Percentiles rank a stretch among this genome's conserved stretches.
Conservation (phyloP, 2,329 filamentous ascomycete genomes). For the Sporothrix brasiliensis region DNA sequence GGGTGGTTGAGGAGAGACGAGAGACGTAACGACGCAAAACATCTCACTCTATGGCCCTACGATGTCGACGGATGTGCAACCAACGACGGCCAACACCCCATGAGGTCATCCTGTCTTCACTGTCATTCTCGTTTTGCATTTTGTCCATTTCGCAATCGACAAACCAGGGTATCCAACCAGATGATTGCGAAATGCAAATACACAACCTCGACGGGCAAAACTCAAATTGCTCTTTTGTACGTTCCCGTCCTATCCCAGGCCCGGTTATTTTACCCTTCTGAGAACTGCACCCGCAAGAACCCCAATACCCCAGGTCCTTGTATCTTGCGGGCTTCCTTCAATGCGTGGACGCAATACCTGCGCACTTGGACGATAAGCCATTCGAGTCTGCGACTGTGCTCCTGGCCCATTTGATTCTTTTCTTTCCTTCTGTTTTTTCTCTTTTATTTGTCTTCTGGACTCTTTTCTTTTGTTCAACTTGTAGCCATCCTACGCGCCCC, state of each 20-base stretch:
- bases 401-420: constrained; percentile 8
- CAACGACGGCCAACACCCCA: constrained; percentile 1
- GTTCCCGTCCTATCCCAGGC: not conserved
- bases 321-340: not conserved
- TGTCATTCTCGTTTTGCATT: not conserved
- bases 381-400: not conserved
- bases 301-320: not conserved
- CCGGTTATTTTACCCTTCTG: not conserved
- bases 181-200: not conserved
- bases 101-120: not conserved
- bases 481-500: not conserved
- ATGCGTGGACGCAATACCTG: constrained; percentile 17
- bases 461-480: not conserved
- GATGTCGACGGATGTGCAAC: constrained; percentile 15
- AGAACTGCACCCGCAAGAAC: not conserved
- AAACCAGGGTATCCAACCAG: not conserved
- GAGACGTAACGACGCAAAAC: not conserved
- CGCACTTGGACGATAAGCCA: constrained; percentile 1
- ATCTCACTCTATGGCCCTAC: not conserved
- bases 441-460: not conserved
- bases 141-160: not conserved
- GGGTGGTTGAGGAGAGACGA: not conserved
- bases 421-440: constrained; percentile 9
- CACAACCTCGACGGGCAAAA: not conserved
- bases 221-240: constrained; percentile 3